Evolutionary conservation across 495 filamentous ascomycete species (phyloP), one percentile per base, ranked within the genome.

Genomic region (Xylaria scruposa): DNA sequence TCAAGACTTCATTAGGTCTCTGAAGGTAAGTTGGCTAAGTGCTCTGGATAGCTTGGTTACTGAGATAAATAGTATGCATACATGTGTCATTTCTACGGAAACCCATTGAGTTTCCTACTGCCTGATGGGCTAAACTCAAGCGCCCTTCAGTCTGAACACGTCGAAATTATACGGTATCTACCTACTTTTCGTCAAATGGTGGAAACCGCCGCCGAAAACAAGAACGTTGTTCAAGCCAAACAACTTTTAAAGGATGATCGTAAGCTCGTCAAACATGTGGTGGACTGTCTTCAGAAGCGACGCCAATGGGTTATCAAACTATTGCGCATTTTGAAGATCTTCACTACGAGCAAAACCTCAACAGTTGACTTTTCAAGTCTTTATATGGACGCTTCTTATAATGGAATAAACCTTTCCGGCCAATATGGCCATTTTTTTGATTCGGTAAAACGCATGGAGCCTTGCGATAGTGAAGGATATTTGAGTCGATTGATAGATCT

Each of bases 1-100:
- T n/a, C 90, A 93, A 60, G 87, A 88, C 2, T 96, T 98, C 80
- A 86, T 91, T 71, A 89, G 88, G 72, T 90, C 93, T 62, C 79
- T 97, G 4, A 97, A 97, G 86, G 93, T 95, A 83, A 77, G 78
- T 71, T 75, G 36, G 51, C 24, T 38, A 4, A 40, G 21, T 61
- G 60, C 19, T 13, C 19, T 17, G 40, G 19, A 15, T 9, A 47
- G 19, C 26, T 38, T 21, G 8, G 12, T 47, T 15, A 44, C 68
- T 70, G 64, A 71, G 8, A 38, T 8, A 19, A 63, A 15, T 72
- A 97, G 92, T 98, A 98, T 81, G 89, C 91, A 17, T 95, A 96
- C 74, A 98, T 99, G 95, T 94, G 91, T 38, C 94, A 97, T 79
- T 98, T 97, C 79, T 98, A 95, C 77, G 93, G 93, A 51, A 97